A percentile compares a stretch with the other conserved stretches of the same genome.
Conservation (phyloP, 2,329 filamentous ascomycete species). For the Apiospora kogelbergensis region DNA sequence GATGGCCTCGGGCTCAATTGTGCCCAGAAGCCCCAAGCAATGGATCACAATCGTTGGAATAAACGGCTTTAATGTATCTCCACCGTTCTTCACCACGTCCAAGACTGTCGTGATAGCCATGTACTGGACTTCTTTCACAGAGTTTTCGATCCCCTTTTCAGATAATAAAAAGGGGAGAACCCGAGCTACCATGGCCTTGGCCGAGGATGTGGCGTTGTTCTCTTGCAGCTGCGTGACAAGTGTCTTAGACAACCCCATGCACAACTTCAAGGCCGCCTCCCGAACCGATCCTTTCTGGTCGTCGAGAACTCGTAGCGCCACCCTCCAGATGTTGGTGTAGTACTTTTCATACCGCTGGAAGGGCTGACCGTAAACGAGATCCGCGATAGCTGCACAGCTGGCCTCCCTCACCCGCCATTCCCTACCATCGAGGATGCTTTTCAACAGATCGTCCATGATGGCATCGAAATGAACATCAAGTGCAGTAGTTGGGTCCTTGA, state of each 20-base stretch:
- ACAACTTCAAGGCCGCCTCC: slow-evolving; percentile 76
- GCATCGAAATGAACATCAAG: slow-evolving; percentile 82
- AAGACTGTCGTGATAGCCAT: slow-evolving; percentile 84
- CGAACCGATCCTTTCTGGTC: slow-evolving; percentile 94
- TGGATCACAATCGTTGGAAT: slow-evolving; percentile 80
- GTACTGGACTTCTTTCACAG: slow-evolving; percentile 80
- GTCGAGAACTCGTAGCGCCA: slow-evolving; percentile 87
- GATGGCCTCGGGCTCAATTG: slow-evolving; percentile 82
- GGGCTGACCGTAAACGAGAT: slow-evolving; percentile 79
- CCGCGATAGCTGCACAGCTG: slow-evolving; percentile 84
- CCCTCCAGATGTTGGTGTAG: slow-evolving; percentile 80
- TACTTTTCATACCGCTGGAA: slow-evolving; percentile 79
- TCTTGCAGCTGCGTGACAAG: slow-evolving; percentile 84
- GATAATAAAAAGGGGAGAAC: slow-evolving; percentile 90
- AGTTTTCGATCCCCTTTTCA: slow-evolving; percentile 83
- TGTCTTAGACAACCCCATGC: slow-evolving; percentile 79
- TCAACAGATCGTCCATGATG: slow-evolving; percentile 85
- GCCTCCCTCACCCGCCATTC: slow-evolving; percentile 95
- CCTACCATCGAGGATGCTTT: slow-evolving; percentile 75
- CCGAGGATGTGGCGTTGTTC: slow-evolving; percentile 67
- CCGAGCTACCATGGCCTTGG: slow-evolving; percentile 77
- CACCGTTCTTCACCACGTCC: slow-evolving; percentile 86
- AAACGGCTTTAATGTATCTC: slow-evolving; percentile 75
- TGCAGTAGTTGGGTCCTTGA: slow-evolving; percentile 78
- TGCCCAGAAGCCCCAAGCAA: slow-evolving; percentile 79